Base-by-base conservation (phyloP, 2,329 filamentous ascomycete genomes). In the Colletotrichum sp. region DNA sequence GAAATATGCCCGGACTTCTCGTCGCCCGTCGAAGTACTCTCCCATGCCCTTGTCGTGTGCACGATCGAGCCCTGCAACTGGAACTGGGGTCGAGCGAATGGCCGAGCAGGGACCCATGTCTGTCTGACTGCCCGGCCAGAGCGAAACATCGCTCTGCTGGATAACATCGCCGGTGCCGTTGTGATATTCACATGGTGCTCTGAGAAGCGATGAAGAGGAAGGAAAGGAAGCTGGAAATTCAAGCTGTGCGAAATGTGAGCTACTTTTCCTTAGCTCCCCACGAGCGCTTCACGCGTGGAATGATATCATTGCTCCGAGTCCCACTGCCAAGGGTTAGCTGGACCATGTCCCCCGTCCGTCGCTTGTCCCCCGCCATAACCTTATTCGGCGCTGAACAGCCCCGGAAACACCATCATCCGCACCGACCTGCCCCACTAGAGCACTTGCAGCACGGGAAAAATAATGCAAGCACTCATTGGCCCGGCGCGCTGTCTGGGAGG, bases 1-100 rank as follows among this genome's bases (percentile, higher is more conserved):
- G 90, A 88, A 79, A 99, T 98, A 81, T 98, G 96, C 0, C 97
- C 96, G 12, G 92, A 92, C 78, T 94, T 92, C 80, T 94, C 89
- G 78, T 92, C 91, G 68, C 90, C 91, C 13, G 89, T 84, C 71
- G 85, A 82, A 26, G 86, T 85, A 30, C 85, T 89, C 80, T 87
- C 84, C 85, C 85, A 89, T 69, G 83, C 81, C 76, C 80, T 79
- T 52, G 68, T 28, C 24, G 62, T n/a, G 16, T 60, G 36, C 59
- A 67, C 60, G 44, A 75, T 39, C 10, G 44, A 34, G 57, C 57
- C 73, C 55, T 55, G 36, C 39, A 52, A 52, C 44, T 57, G 32
- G 34, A 49, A 55, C 68, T 26, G 72, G 55, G 63, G 24, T 72
- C 21, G 59, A 24, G 36, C 34, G 39, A 60, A 49, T 55, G 74